Conservation (phyloP, 768 basidiomycete genomes). For the Botryobasidium botryosum region DNA sequence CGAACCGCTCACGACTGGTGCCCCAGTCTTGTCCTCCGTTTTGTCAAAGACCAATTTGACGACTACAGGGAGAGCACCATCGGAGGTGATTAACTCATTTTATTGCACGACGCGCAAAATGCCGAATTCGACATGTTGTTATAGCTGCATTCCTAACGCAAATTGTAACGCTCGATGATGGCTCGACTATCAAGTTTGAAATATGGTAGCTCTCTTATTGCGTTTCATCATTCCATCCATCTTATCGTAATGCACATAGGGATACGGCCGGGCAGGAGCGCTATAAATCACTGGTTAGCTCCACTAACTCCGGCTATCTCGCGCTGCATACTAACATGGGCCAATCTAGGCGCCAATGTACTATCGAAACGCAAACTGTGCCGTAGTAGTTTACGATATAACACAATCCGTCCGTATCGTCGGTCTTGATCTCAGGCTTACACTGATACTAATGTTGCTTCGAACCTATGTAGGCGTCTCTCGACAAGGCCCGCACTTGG, state of each 20-base stretch:
- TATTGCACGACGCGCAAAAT: too few relatives aligned
- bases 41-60: slow-evolving; percentile 93
- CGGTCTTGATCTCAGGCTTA: not conserved
- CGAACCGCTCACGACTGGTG: not conserved
- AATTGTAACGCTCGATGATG: slow-evolving; percentile 79
- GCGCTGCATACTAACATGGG: not conserved
- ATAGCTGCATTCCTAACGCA: slow-evolving; percentile 96
- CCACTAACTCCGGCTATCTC: not conserved
- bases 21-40: slow-evolving; percentile 75
- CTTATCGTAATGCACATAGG: slow-evolving; percentile 29
- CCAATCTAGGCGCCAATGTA: slow-evolving; percentile 72
- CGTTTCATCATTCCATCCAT: not conserved
- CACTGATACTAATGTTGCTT: not conserved
- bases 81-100: too few relatives aligned
- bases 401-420: slow-evolving; percentile 46
- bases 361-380: slow-evolving; percentile 88
- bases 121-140: slow-evolving; percentile 13
- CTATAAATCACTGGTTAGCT: slow-evolving; percentile 35
- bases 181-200: slow-evolving; percentile 91
- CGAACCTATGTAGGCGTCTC: slow-evolving; percentile 35
- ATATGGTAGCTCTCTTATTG: slow-evolving; percentile 52
- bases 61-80: slow-evolving; percentile 93
- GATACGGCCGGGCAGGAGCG: slow-evolving; percentile 94
- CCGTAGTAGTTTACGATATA: slow-evolving; percentile 92
- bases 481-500: slow-evolving; percentile 93